Evolutionary conservation across 2,329 filamentous ascomycete genomes (phyloP).

Genomic region (Pestalotiopsis sp.): DNA sequence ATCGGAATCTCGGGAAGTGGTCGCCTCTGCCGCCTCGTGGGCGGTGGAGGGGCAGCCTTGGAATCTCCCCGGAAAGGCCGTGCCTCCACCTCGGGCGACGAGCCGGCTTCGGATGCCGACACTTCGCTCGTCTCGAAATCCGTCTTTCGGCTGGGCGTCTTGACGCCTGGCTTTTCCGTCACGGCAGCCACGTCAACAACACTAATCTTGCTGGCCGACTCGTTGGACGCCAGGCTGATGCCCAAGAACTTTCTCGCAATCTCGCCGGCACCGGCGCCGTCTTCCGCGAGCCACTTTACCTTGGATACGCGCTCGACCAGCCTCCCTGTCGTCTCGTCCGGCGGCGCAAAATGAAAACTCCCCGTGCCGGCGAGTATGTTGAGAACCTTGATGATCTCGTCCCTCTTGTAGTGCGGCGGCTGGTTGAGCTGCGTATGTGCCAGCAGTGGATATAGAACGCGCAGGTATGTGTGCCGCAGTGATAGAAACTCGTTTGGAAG

Average conservation of each 20-base stretch:
- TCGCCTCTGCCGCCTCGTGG: conserved; percentile 42
- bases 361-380: conserved; percentile 68
- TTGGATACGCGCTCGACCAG: conserved; percentile 75
- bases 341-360: conserved; percentile 76
- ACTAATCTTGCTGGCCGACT: conserved; percentile 73
- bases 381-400: conserved; percentile 79
- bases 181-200: conserved; percentile 79
- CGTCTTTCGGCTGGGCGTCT: conserved; percentile 71
- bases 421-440: conserved; percentile 88
- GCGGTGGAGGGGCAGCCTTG: conserved; percentile 18
- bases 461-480: conserved; percentile 89
- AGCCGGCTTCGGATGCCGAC: not conserved
- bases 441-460: conserved; percentile 87
- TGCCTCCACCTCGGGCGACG: conserved; percentile 6
- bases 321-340: conserved; percentile 78
- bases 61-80: conserved; percentile 13
- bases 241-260: conserved; percentile 66
- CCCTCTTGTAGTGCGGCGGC: conserved; percentile 87
- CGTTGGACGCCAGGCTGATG: conserved; percentile 67
- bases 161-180: conserved; percentile 79
- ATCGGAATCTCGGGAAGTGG: conserved; percentile 55
- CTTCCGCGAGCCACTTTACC: conserved; percentile 67
- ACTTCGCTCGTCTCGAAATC: conserved; percentile 22
- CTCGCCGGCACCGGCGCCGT: conserved; percentile 33
- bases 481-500: conserved; percentile 79